These are phyloP conservation scores for Castanea mollissima DNA, from an alignment of 306 rosid genomes.

Conservation along the genomic window DNA sequence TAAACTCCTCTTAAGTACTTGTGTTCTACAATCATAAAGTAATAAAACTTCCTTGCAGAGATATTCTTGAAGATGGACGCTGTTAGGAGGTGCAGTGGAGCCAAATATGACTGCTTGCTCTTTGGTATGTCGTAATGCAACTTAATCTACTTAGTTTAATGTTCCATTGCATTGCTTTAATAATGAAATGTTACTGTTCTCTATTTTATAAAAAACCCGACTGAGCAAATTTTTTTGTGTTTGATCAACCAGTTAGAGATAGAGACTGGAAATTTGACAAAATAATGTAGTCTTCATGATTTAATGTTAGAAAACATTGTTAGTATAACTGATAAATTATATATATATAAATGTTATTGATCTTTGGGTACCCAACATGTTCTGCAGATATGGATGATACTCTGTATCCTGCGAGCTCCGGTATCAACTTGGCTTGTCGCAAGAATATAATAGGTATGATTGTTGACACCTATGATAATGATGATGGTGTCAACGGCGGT, in stretches of 20 bases:
- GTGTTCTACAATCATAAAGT: not conserved
- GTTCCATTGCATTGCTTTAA: not conserved
- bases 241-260: not conserved
- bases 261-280: not conserved
- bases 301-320: not conserved
- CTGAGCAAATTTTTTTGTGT: not conserved
- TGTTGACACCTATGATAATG: not conserved
- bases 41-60: conserved; percentile 26
- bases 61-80: conserved; percentile 44
- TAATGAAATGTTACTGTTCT: not conserved
- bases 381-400: conserved; percentile 85
- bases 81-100: conserved; percentile 30
- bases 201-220: not conserved
- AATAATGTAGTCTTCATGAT: not conserved
- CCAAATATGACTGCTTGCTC: conserved; percentile 68
- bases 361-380: conserved; percentile 18
- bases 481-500: not conserved
- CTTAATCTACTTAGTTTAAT: conserved; percentile 3
- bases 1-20: not conserved
- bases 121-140: conserved; percentile 57
- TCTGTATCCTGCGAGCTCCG: conserved; percentile 74
- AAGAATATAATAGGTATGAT: conserved; percentile 67
- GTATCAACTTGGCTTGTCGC: conserved; percentile 72
- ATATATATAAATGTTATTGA: not conserved
- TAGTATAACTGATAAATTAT: not conserved